Evolutionary conservation across 305 asterid species (phyloP), one percentile per base, ranked within the genome.

Genomic region (Andrographis paniculata): DNA sequence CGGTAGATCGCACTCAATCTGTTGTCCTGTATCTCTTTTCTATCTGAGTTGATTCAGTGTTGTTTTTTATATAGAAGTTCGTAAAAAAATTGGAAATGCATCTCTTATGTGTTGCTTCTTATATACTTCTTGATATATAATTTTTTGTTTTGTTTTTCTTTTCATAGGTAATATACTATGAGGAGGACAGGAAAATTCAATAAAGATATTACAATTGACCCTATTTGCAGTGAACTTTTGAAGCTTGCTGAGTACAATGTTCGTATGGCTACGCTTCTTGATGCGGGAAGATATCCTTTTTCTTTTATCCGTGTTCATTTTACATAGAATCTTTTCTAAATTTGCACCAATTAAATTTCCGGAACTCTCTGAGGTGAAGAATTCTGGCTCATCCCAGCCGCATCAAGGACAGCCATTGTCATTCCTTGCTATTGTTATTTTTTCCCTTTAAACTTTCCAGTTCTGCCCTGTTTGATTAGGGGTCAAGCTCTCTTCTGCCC

Each of bases 231-330:
- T 49, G 97, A 84, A 55, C 53, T 87, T 48, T 74, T 92, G 48
- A 84, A 80, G 73, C 88, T 92, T 62, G 89, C 94, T 0, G 99
- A 92, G 63, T 92, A 92, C 64, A 84, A 79, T 75, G 94, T 84
- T 55, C 94, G 84, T 65, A 92, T 92, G 94, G 93, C 99, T 31
- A 92, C 84, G 75, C 88, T 77, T 65, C 79, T 87, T 68, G 99
- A 87, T 63, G 81, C 88, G 7, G 99, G 99, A 53, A 72, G 97
- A 70, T 76, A 92, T 75, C 84, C 95, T 45, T 72, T 84, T 49
- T 64, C 94, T 60, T 94, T 92, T 17, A 72, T 92, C 55, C 88
- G 5, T 51, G n/a, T 15, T 16, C 1, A 24, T 21, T 14, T 20
- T n/a, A 27, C 21, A 40, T 28, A 17, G 13, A 56, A 23, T 14